Evolutionary conservation across 495 filamentous ascomycete species (phyloP).

Genomic region (Penicillium chermesinum): DNA sequence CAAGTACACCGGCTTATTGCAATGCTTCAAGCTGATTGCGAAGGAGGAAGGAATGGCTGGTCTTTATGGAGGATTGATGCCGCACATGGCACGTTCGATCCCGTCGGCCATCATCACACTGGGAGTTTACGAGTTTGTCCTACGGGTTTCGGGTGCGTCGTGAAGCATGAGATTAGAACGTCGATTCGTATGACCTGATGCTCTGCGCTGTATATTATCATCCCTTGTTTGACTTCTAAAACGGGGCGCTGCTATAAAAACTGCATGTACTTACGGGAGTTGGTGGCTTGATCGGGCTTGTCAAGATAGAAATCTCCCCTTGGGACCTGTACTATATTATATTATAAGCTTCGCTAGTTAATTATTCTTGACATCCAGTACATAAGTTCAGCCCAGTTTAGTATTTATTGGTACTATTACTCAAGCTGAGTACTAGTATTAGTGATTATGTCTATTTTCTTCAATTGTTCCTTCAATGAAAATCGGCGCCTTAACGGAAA

Average conservation of each 20-base stretch:
- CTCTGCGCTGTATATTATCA: conserved; percentile 15
- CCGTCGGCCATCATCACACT: conserved; percentile 90
- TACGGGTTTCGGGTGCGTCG: conserved; percentile 45
- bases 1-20: conserved; percentile 78
- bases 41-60: conserved; percentile 79
- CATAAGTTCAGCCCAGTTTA: too few species aligned
- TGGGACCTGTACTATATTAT: conserved; percentile 17
- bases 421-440: too few species aligned
- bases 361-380: too few species aligned
- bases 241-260: conserved; percentile 10
- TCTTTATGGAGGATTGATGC: conserved; percentile 80
- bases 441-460: too few species aligned
- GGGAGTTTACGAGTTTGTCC: conserved; percentile 81
- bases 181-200: background rate
- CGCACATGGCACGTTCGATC: conserved; percentile 80
- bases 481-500: too few species aligned
- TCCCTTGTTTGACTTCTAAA: conserved; percentile 5
- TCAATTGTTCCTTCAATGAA: too few species aligned
- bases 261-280: conserved; percentile 21
- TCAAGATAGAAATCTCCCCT: conserved; percentile 21
- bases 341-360: background rate
- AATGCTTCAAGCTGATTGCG: conserved; percentile 75
- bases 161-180: conserved; percentile 1
- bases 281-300: conserved; percentile 4
- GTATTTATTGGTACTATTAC: too few species aligned